phyloP scores from a whole-genome alignment of 805 yeast species.

The Maudiozyma barnettii region DNA sequence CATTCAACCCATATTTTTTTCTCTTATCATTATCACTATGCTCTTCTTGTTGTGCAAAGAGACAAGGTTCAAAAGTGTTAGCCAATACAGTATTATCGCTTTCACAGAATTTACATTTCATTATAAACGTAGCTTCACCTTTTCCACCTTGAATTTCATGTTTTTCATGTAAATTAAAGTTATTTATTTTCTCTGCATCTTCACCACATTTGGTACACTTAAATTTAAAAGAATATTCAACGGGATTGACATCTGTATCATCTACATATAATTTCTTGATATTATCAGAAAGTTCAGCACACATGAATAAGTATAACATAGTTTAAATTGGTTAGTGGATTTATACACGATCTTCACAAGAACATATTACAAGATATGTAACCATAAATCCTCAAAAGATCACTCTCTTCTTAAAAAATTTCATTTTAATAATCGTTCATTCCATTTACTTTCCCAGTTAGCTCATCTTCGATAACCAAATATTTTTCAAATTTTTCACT shows the following conservation, averaged over 20 bases:
- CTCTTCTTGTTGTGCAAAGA: slow-evolving; percentile 13
- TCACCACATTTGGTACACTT: slow-evolving; percentile 77
- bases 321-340: too few species aligned
- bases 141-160: slow-evolving; percentile 59
- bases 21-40: slow-evolving; percentile 15
- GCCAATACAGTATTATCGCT: slow-evolving; percentile 22
- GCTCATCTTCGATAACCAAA: too few species aligned
- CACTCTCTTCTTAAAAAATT: too few species aligned
- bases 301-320: slow-evolving; percentile 23
- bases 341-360: too few species aligned
- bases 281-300: slow-evolving; percentile 32
- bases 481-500: too few species aligned
- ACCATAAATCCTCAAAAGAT: too few species aligned
- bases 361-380: too few species aligned
- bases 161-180: slow-evolving; percentile 56
- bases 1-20: slow-evolving; percentile 22
- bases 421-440: too few species aligned
- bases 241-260: slow-evolving; percentile 54
- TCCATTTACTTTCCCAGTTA: too few species aligned
- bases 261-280: slow-evolving; percentile 48
- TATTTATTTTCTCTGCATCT: slow-evolving; percentile 57
- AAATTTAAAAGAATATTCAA: slow-evolving; percentile 64
- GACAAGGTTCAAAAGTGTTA: slow-evolving; percentile 16
- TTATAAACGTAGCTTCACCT: slow-evolving; percentile 78
- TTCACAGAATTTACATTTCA: slow-evolving; percentile 61